These are phyloP conservation scores for Apiotrichum porosum DNA, from an alignment of 1,284 basidiomycete species.

Conservation along the genomic window DNA sequence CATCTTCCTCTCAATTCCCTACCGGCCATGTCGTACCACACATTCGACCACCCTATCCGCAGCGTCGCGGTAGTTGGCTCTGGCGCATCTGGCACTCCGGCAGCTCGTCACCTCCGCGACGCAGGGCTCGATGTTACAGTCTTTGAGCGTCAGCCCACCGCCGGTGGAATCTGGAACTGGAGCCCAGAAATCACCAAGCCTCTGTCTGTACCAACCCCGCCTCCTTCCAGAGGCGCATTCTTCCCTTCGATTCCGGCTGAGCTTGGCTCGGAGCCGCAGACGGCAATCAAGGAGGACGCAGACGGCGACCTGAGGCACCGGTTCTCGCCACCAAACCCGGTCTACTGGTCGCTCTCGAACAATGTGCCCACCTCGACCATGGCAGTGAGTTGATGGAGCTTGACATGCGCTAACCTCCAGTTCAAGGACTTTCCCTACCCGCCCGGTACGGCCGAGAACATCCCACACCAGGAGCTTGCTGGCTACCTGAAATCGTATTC, in stretches of 20 bases:
- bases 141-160: constrained; percentile 51
- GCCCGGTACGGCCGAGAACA: constrained; percentile 17
- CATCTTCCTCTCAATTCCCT: no score
- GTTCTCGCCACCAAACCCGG: constrained; percentile 50
- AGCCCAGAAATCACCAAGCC: constrained; percentile 47
- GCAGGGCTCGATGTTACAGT: constrained; percentile 49
- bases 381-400: constrained; percentile 8
- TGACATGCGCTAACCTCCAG: constrained; percentile 3
- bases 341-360: constrained; percentile 51
- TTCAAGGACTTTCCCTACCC: constrained; percentile 33
- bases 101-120: constrained; percentile 25
- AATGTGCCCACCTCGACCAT: constrained; percentile 50
- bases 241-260: neutral
- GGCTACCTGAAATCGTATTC: constrained; percentile 41
- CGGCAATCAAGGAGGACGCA: constrained; percentile 39
- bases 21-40: no score
- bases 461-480: constrained; percentile 23
- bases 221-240: constrained; percentile 50
- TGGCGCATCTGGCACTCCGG: constrained; percentile 25
- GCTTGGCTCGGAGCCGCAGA: constrained; percentile 7
- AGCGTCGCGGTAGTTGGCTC: constrained; percentile 33
- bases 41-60: constrained; percentile 16
- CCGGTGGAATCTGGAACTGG: constrained; percentile 55
- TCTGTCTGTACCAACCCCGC: constrained; percentile 50
- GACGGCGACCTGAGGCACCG: constrained; percentile 30